phyloP scores from a whole-genome alignment of 768 basidiomycete genomes.

The Leccinum imitatum region DNA sequence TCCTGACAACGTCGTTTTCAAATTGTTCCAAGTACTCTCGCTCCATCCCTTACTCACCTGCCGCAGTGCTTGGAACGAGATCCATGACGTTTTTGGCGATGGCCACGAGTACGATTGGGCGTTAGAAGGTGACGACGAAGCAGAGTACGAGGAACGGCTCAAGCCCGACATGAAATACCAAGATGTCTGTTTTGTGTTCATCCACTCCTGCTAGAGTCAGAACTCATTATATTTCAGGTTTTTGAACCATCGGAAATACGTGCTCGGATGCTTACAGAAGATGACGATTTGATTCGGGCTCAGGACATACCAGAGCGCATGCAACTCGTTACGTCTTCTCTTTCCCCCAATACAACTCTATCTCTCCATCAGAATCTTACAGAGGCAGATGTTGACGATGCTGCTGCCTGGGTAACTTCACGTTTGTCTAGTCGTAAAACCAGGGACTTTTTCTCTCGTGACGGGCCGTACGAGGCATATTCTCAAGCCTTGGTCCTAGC shows the following conservation, averaged over 20 bases:
- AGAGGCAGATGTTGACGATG: constrained; percentile 72
- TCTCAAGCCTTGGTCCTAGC: constrained; percentile 71
- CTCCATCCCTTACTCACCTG: constrained; percentile 11
- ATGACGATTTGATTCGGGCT: constrained; percentile 88
- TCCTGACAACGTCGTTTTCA: no score
- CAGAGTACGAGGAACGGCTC: constrained; percentile 42
- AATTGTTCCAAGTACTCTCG: no score
- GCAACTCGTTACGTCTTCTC: constrained; percentile 83
- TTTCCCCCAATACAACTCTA: constrained; percentile 65
- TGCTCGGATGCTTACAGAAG: constrained; percentile 84
- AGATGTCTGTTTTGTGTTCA: constrained; percentile 53
- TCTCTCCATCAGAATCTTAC: constrained; percentile 63
- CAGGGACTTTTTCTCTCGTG: constrained; percentile 67
- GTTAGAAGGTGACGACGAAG: constrained; percentile 73
- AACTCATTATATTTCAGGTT: constrained; percentile 53
- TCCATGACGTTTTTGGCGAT: constrained; percentile 88
- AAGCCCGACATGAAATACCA: constrained; percentile 82
- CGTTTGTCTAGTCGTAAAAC: constrained; percentile 72
- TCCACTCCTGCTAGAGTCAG: constrained; percentile 1
- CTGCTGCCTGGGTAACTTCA: constrained; percentile 85
- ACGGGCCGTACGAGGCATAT: constrained; percentile 59
- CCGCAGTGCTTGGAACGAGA: constrained; percentile 88
- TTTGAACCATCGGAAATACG: constrained; percentile 98
- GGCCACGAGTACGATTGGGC: constrained; percentile 58
- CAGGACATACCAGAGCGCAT: constrained; percentile 94